A percentile compares a stretch with the other conserved stretches of the same genome.
phyloP scores from a whole-genome alignment of 768 basidiomycete species.

The Phylloporus sp. region DNA sequence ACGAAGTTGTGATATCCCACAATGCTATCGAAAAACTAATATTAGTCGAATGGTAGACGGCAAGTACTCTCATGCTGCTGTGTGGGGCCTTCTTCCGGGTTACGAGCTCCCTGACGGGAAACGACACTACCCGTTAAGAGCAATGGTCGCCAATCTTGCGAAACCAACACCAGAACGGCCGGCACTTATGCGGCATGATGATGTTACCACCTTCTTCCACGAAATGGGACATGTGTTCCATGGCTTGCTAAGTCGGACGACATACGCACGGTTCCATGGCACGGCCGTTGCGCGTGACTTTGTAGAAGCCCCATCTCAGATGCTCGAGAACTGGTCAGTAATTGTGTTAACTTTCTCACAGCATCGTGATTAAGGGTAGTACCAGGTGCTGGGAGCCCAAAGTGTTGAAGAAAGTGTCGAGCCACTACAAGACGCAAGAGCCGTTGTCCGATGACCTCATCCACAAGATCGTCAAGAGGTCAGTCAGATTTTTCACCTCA shows the following conservation, averaged over 20 bases:
- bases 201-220: slow-evolving; percentile 90
- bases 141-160: slow-evolving; percentile 90
- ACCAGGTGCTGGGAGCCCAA: slow-evolving; percentile 76
- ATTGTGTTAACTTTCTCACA: background rate
- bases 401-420: slow-evolving; percentile 71
- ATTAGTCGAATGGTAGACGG: slow-evolving; percentile 40
- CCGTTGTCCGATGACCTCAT: slow-evolving; percentile 67
- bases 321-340: slow-evolving; percentile 83
- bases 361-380: background rate
- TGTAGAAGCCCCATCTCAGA: slow-evolving; percentile 88
- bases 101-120: slow-evolving; percentile 53
- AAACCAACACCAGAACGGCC: slow-evolving; percentile 79
- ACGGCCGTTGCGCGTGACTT: slow-evolving; percentile 79
- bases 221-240: slow-evolving; percentile 83
- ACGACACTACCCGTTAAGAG: slow-evolving; percentile 68
- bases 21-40: background rate
- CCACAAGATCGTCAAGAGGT: slow-evolving; percentile 78
- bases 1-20: slow-evolving; percentile 7
- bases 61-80: slow-evolving; percentile 86
- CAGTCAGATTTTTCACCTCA: background rate
- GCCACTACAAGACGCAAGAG: slow-evolving; percentile 73
- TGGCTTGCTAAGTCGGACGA: slow-evolving; percentile 64
- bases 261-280: slow-evolving; percentile 77
- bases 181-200: slow-evolving; percentile 82
- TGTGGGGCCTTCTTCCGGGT: slow-evolving; percentile 73